Base-by-base conservation (phyloP, 257 asterid species). In the Ilex asprella region DNA sequence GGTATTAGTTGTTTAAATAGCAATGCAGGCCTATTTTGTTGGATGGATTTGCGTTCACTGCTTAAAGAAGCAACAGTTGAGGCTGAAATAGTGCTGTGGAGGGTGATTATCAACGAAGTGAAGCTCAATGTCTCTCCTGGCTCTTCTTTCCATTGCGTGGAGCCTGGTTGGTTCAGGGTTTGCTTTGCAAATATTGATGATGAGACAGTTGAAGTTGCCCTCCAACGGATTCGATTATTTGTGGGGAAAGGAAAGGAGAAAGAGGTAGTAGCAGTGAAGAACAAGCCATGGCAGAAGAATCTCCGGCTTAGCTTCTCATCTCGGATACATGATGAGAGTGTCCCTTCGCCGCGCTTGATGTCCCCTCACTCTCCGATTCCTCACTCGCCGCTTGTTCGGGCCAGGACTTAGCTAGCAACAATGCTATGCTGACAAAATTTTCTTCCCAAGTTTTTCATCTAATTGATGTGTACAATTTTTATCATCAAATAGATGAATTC, bases 101-200 rank as follows among this genome's bases (percentile, higher is more conserved):
- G 75, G 2, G 56, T 78, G 68, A 84, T 86, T 3, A 70, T 87
- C 0, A 41, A 83, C 2, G 97, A 87, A 12, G 96, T 84, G 12
- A 85, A 75, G 75, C 87, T 90, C 14, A 90, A 90, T 60, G 91
- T 90, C 41, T 87, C 95, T 6, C 91, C 95, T 1, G 97, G 96
- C 0, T 81, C 69, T 0, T 85, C 95, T 1, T 90, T 87, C 67
- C 96, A 87, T 39, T 87, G 96, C 74, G 64, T 79, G 2, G 93
- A 90, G 76, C 80, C 97, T 0, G 96, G 97, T 6, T 90, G 96
- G 96, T 90, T 90, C 31, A 59, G 97, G 1, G 97, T 87, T 2
- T 90, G 96, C 69, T 87, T 82, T 7, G 97, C 95, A 0, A 90
- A 90, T 14, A 90, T 90, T 93, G 93, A 87, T 2, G 89, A 83